Base-by-base conservation (phyloP, 2,329 filamentous ascomycete genomes). In the Cryphonectria japonica region DNA sequence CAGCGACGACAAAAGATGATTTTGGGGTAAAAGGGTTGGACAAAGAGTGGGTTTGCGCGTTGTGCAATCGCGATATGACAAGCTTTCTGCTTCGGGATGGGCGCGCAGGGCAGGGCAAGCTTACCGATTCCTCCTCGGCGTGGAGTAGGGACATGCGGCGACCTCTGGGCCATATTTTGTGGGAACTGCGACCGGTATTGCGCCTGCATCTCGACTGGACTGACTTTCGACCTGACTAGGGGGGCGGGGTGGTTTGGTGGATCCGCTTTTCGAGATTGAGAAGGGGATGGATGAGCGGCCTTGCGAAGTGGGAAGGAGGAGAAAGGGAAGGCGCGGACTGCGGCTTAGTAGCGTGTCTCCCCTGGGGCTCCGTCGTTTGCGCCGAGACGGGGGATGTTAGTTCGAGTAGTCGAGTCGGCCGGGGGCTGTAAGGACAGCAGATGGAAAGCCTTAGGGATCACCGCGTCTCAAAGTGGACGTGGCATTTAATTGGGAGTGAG, bases 101-200 rank as follows among this genome's bases (percentile, higher is more conserved):
- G 26, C 11, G 13, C 22, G 60, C 16, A 34, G 37, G 8, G 32
- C 32, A 61, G 60, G 34, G 13, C 16, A 32, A 41, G n/a, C 61
- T 63, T 81, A 87, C 86, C 86, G 78, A 87, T 87, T 75, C 85
- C 85, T 75, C 85, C 85, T 75, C 86, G 84, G 74, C 85, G 83
- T 77, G 83, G 84, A 73, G 82, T 83, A 69, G 82, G 78, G 73
- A 81, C 77, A 79, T 86, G 85, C 75, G 84, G 82, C 74, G 83
- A 82, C 74, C 85, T 81, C 77, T 85, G 85, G 73, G 85, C 81
- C 75, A 82, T 80, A 78, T 85, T 85, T 75, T 86, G 85, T 77
- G 83, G 81, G 78, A 85, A 87, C 71, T 67, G 69, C 69, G 80
- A 79, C 74, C 86, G 85, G 77, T 85, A 88, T 74, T 86, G 84